A percentile compares a stretch with the other conserved stretches of the same genome.
Evolutionary conservation across 2,329 filamentous ascomycete species (phyloP).

Genomic region (Xylaria arbuscula): DNA sequence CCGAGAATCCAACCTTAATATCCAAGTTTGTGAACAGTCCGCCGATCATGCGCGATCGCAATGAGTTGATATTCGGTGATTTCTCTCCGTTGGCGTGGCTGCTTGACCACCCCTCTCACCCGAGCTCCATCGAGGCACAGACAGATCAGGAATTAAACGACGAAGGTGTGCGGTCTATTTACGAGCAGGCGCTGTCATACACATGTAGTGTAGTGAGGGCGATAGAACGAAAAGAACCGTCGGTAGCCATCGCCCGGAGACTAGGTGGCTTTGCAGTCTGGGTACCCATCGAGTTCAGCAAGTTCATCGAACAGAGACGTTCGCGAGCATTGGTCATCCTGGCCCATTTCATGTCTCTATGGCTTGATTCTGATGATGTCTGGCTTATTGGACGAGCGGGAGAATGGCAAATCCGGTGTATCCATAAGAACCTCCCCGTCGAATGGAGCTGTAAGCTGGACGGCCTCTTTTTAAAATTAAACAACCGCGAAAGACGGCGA

Average conservation of each 20-base stretch:
- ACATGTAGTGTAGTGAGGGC: conserved; percentile 50
- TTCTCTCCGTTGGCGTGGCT: conserved; percentile 51
- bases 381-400: conserved; percentile 54
- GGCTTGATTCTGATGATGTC: conserved; percentile 51
- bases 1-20: conserved; percentile 43
- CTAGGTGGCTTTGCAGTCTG: conserved; percentile 53
- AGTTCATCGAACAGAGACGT: conserved; percentile 51
- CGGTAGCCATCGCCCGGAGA: conserved; percentile 49
- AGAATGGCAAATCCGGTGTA: conserved; percentile 52
- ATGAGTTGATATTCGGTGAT: conserved; percentile 48
- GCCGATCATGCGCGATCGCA: conserved; percentile 48
- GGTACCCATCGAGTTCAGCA: conserved; percentile 51
- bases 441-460: conserved; percentile 53
- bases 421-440: conserved; percentile 50
- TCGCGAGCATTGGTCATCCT: conserved; percentile 53
- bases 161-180: conserved; percentile 44
- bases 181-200: conserved; percentile 51
- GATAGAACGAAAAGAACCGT: conserved; percentile 47
- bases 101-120: conserved; percentile 48
- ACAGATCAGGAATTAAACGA: conserved; percentile 50
- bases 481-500: conserved; percentile 35
- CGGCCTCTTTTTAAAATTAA: conserved; percentile 47
- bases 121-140: conserved; percentile 41
- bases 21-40: conserved; percentile 45
- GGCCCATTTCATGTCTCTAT: conserved; percentile 55